Conservation (phyloP, 192 early-diverging fungal species). For the Glomus cerebriforme region DNA sequence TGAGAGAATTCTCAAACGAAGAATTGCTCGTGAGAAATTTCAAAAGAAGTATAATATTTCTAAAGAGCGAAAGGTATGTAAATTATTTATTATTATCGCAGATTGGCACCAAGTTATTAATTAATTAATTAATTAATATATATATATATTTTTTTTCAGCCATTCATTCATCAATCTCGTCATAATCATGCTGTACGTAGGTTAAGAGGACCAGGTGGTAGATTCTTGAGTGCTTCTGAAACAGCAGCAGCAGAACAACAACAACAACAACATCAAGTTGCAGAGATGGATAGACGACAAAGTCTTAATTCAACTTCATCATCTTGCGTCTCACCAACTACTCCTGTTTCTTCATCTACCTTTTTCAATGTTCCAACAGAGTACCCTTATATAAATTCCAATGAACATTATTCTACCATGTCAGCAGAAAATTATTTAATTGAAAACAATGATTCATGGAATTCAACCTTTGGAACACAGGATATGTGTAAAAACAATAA, state of each 20-base stretch:
- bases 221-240: slow-evolving; percentile 72
- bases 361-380: neutral
- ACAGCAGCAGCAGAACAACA: slow-evolving; percentile 22
- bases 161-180: slow-evolving; percentile 95
- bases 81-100: neutral
- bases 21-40: slow-evolving; percentile 82
- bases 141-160: slow-evolving; percentile 45
- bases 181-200: slow-evolving; percentile 96
- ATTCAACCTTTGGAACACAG: no score
- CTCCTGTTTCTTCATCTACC: neutral
- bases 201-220: slow-evolving; percentile 93
- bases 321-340: neutral
- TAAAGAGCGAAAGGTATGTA: slow-evolving; percentile 16
- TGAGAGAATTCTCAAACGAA: slow-evolving; percentile 90
- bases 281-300: neutral
- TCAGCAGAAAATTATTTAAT: no score
- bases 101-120: no score
- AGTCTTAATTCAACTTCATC: neutral
- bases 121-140: no score
- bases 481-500: no score
- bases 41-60: slow-evolving; percentile 66
- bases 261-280: no score
- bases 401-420: neutral
- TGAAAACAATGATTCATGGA: no score
- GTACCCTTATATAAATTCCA: no score